Evolutionary conservation across 352 stramenopile species (phyloP).

Genomic region (Thraustotheca clavata): DNA sequence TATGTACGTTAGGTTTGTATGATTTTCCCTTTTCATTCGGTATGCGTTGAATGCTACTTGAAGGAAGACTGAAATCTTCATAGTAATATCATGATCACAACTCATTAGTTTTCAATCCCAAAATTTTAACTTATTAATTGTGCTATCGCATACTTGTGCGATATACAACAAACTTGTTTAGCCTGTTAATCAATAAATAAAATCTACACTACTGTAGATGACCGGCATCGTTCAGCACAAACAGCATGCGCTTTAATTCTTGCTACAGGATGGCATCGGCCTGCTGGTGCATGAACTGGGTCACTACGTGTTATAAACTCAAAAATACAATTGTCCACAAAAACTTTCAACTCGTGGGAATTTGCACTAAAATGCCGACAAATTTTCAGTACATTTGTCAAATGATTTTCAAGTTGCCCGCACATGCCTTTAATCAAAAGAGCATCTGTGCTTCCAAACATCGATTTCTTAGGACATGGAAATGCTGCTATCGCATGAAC

Average conservation of each 20-base stretch:
- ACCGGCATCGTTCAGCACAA: background rate
- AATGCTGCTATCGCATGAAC: background rate
- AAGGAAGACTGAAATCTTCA: no score
- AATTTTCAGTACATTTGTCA: background rate
- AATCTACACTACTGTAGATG: background rate
- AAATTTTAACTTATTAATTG: no score
- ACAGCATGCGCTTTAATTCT: background rate
- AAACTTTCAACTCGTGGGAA: background rate
- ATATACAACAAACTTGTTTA: no score
- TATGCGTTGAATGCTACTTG: no score
- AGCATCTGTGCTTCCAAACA: background rate
- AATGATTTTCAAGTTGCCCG: background rate
- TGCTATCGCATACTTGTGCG: no score
- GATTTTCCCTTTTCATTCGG: no score
- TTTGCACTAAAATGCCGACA: background rate
- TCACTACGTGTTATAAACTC: background rate
- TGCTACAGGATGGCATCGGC: background rate
- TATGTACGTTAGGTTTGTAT: no score
- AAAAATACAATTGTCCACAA: background rate
- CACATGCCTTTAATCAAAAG: conserved; percentile 1
- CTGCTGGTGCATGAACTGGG: background rate
- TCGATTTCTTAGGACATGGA: background rate
- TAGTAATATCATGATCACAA: no score
- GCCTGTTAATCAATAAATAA: conserved; percentile 15
- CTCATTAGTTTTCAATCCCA: no score